phyloP scores from a whole-genome alignment of 768 basidiomycete species.

The Psilocybe cubensis region DNA sequence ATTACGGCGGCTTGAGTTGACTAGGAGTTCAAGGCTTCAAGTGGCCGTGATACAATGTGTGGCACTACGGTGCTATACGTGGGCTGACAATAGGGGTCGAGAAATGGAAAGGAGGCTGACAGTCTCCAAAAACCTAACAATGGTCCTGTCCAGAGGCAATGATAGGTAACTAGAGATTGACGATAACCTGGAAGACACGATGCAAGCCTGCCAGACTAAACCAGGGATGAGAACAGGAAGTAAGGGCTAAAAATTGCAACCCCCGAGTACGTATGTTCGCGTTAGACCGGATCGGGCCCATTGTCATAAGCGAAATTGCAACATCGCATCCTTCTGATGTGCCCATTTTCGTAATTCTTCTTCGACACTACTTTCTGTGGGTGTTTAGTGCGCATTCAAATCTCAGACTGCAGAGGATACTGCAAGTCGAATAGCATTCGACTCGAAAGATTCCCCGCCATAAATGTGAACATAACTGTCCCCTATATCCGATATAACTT shows the following conservation, averaged over 20 bases:
- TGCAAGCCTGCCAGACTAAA: slow-evolving; percentile 17
- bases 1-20: neutral
- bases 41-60: neutral
- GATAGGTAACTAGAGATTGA: slow-evolving; percentile 4
- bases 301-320: slow-evolving; percentile 13
- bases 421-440: too few species aligned
- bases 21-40: neutral
- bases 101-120: slow-evolving; percentile 8
- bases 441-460: too few species aligned
- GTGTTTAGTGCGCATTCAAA: too few species aligned
- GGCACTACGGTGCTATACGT: neutral
- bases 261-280: slow-evolving; percentile 8
- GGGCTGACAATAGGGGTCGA: neutral
- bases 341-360: slow-evolving; percentile 2
- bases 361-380: neutral
- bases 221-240: slow-evolving; percentile 16
- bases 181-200: slow-evolving; percentile 13
- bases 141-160: slow-evolving; percentile 6
- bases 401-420: too few species aligned
- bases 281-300: neutral
- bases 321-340: slow-evolving; percentile 10
- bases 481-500: neutral
- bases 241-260: slow-evolving; percentile 10
- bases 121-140: slow-evolving; percentile 1
- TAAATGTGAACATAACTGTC: too few species aligned